These are phyloP conservation scores for Stemphylium vesicarium DNA, from an alignment of 2,329 filamentous ascomycete species.

Conservation along the genomic window DNA sequence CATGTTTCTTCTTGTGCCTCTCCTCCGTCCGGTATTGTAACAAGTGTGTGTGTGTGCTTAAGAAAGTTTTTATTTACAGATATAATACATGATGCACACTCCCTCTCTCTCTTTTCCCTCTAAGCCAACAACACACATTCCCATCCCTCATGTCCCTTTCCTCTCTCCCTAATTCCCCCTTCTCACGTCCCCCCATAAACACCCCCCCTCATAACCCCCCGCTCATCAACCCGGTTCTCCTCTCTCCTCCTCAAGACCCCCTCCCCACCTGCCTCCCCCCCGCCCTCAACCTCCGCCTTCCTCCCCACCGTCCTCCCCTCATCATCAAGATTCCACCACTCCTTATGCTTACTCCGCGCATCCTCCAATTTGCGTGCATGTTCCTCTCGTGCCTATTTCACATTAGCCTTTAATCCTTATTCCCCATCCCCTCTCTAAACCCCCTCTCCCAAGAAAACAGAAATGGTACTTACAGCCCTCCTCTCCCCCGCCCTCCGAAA, in stretches of 20 bases:
- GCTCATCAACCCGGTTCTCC: slow-evolving; percentile 27
- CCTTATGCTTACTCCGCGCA: slow-evolving; percentile 55
- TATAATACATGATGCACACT: background rate
- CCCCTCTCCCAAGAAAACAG: no score
- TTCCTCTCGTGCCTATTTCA: slow-evolving; percentile 68
- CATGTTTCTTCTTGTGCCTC: no score
- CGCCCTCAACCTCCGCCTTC: slow-evolving; percentile 9
- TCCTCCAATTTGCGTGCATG: slow-evolving; percentile 55
- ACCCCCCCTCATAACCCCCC: slow-evolving; percentile 27
- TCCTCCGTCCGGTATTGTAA: no score
- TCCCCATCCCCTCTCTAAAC: no score
- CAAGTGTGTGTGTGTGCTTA: no score
- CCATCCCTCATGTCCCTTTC: no score
- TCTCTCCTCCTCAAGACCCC: slow-evolving; percentile 18
- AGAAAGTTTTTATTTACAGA: background rate
- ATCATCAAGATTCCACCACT: slow-evolving; percentile 59
- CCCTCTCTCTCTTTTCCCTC: no score
- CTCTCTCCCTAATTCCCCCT: background rate
- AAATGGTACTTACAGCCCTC: slow-evolving; percentile 46
- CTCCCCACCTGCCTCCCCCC: background rate
- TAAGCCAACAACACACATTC: no score
- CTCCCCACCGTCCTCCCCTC: slow-evolving; percentile 39
- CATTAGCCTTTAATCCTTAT: no score
- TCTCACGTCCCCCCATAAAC: slow-evolving; percentile 18
- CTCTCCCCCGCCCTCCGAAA: slow-evolving; percentile 78